Conservation (phyloP, 805 yeast genomes). For the Saturnispora sekii region DNA sequence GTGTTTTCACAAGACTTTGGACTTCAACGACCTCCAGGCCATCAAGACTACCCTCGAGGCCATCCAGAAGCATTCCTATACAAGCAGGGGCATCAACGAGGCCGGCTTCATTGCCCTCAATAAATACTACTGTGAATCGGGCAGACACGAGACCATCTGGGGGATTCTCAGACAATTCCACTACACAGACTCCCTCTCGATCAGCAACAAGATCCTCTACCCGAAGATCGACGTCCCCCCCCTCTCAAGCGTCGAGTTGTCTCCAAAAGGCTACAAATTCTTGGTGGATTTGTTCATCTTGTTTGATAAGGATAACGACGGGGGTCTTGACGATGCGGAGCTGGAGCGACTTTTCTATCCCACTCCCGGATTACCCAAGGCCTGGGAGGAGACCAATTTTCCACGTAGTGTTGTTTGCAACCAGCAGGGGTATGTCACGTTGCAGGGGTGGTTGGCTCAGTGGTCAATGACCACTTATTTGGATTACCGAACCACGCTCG, state of each 20-base stretch:
- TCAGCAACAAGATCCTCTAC: constrained; percentile 67
- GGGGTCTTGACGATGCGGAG: constrained; percentile 77
- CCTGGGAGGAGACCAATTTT: constrained; percentile 80
- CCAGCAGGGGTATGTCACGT: constrained; percentile 79
- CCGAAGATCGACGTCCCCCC: constrained; percentile 72
- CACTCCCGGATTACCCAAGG: constrained; percentile 84
- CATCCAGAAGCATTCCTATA: constrained; percentile 23
- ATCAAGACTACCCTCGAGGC: constrained; percentile 30
- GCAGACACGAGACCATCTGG: constrained; percentile 97
- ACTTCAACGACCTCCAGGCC: constrained; percentile 37
- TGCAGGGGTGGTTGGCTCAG: constrained; percentile 98
- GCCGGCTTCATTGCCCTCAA: constrained; percentile 73
- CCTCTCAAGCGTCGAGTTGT: constrained; percentile 75
- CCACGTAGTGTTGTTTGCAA: constrained; percentile 85
- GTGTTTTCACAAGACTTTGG: constrained; percentile 54
- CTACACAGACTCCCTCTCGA: constrained; percentile 84
- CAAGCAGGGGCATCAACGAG: constrained; percentile 48
- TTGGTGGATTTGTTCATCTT: constrained; percentile 80
- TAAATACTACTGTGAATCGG: constrained; percentile 77
- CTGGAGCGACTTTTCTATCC: constrained; percentile 63
- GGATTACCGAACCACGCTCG: constrained; percentile 75
- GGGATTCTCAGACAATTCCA: constrained; percentile 81
- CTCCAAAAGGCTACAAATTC: constrained; percentile 88
- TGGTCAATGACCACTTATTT: constrained; percentile 95
- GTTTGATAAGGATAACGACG: constrained; percentile 93